A percentile compares a stretch with the other conserved stretches of the same genome.
These are phyloP conservation scores for Alternaria ethzedia DNA, from an alignment of 2,329 filamentous ascomycete species.

Conservation along the genomic window DNA sequence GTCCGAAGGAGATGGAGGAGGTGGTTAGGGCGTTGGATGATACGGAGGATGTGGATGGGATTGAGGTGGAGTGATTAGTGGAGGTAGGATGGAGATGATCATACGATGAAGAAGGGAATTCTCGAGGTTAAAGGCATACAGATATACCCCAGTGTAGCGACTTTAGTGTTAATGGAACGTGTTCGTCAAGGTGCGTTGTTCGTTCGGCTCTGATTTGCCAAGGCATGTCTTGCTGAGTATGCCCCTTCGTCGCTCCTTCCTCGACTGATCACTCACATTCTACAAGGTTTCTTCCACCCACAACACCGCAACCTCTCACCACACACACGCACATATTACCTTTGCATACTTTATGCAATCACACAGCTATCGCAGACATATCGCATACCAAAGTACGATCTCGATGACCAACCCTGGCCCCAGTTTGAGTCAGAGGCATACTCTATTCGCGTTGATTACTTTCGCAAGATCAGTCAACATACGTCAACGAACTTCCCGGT, in stretches of 20 bases:
- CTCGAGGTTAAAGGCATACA: neutral
- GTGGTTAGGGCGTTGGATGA: constrained; percentile 55
- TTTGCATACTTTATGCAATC: neutral
- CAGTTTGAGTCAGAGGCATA: neutral
- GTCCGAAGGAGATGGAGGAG: constrained; percentile 66
- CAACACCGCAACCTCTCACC: neutral
- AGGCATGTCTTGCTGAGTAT: neutral
- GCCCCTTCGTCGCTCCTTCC: neutral
- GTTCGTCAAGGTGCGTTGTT: neutral
- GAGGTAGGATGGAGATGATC: no score
- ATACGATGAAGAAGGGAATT: no score
- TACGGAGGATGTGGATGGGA: constrained; percentile 49
- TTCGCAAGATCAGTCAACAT: neutral
- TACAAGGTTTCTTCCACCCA: neutral
- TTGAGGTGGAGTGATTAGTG: constrained; percentile 2
- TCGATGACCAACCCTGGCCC: neutral
- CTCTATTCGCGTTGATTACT: neutral
- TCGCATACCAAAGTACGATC: neutral
- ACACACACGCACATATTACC: neutral
- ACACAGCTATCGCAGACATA: neutral
- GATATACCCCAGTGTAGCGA: constrained; percentile 6
- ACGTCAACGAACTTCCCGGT: no score
- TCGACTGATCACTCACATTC: neutral
- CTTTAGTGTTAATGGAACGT: neutral
- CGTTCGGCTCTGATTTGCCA: neutral